phyloP scores from a whole-genome alignment of 495 filamentous ascomycete species.

The Aspergillus affinis region DNA sequence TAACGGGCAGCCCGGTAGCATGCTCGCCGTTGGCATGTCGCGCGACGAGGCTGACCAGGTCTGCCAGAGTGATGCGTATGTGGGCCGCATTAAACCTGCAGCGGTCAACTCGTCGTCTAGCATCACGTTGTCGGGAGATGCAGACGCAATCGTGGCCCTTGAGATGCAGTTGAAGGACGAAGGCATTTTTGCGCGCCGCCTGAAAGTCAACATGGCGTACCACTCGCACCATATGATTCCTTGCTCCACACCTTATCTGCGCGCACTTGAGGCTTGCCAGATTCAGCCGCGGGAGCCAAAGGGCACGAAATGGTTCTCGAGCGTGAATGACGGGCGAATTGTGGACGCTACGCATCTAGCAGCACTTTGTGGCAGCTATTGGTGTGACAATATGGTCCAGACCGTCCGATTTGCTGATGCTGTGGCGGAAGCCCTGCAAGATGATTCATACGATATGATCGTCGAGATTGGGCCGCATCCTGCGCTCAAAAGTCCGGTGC shows the following conservation, averaged over 20 bases:
- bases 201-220: conserved; percentile 43
- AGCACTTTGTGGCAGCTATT: background rate
- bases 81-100: background rate
- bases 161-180: conserved; percentile 21
- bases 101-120: conserved; percentile 21
- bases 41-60: conserved; percentile 6
- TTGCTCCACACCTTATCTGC: background rate
- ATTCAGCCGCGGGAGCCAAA: conserved; percentile 26
- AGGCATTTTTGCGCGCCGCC: conserved; percentile 19
- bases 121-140: conserved; percentile 30
- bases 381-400: conserved; percentile 17
- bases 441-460: conserved; percentile 7
- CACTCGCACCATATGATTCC: conserved; percentile 31
- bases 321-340: too few species aligned
- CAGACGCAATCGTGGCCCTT: conserved; percentile 30
- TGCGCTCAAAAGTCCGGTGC: conserved; percentile 5
- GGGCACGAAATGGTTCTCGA: too few species aligned
- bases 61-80: conserved; percentile 6
- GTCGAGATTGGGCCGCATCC: conserved; percentile 20
- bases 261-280: background rate
- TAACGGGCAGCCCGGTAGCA: conserved; percentile 15
- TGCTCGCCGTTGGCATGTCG: conserved; percentile 39
- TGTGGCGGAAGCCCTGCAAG: conserved; percentile 20
- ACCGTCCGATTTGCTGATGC: conserved; percentile 38
- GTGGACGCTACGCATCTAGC: too few species aligned